Evolutionary conservation across 2,329 filamentous ascomycete genomes (phyloP).

Genomic region (Calonectria henricotiae): DNA sequence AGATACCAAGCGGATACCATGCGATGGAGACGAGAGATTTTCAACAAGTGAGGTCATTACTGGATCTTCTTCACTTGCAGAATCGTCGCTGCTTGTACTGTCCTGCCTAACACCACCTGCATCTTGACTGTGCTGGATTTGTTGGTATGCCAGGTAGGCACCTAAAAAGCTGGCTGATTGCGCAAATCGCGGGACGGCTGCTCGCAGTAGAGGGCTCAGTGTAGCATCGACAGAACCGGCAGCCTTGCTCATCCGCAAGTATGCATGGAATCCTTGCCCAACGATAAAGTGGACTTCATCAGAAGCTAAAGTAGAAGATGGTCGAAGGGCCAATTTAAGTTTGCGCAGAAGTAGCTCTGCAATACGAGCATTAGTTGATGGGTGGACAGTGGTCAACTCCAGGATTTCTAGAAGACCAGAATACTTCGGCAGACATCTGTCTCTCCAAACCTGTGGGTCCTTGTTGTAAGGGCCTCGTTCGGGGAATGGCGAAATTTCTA

Average conservation of each 20-base stretch:
- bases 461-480: constrained; percentile 76
- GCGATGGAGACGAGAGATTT: constrained; percentile 84
- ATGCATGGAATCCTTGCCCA: constrained; percentile 82
- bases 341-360: constrained; percentile 78
- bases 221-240: constrained; percentile 72
- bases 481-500: constrained; percentile 77
- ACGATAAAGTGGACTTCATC: constrained; percentile 82
- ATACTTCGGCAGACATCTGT: constrained; percentile 78
- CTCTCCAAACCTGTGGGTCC: constrained; percentile 74
- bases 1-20: constrained; percentile 81
- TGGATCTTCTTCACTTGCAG: constrained; percentile 69
- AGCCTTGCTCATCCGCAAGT: constrained; percentile 76
- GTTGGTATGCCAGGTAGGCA: constrained; percentile 73
- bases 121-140: constrained; percentile 49
- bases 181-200: constrained; percentile 77
- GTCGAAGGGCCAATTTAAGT: constrained; percentile 76
- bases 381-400: constrained; percentile 75
- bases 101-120: constrained; percentile 46
- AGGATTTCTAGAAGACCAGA: constrained; percentile 78
- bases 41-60: constrained; percentile 78
- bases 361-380: constrained; percentile 78
- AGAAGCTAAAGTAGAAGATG: constrained; percentile 72
- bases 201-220: constrained; percentile 77
- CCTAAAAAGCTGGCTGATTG: constrained; percentile 78
- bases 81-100: constrained; percentile 62